Conservation (phyloP, 2,329 filamentous ascomycete species). For the Coniochaeta prunicola region DNA sequence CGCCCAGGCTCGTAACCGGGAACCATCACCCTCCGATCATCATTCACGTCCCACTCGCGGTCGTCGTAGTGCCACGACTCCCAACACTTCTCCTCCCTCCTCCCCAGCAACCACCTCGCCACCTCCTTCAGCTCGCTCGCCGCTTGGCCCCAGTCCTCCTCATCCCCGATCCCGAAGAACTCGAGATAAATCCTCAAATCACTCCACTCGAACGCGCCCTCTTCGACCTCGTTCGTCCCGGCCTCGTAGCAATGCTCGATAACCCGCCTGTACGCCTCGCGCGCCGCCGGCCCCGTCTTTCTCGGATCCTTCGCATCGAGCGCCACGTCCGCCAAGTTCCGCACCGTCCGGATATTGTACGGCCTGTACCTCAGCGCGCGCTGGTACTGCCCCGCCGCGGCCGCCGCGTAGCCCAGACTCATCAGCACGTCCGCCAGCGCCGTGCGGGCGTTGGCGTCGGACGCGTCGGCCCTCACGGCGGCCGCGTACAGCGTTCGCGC, state of each 20-base stretch:
- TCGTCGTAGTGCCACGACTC: conserved; percentile 65
- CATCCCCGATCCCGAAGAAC: conserved; percentile 58
- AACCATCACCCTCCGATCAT: conserved; percentile 58
- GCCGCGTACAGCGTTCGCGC: conserved; percentile 53
- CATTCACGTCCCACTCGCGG: conserved; percentile 77
- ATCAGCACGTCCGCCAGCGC: conserved; percentile 53
- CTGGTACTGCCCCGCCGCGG: conserved; percentile 50
- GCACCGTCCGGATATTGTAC: conserved; percentile 45
- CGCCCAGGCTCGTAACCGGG: conserved; percentile 50
- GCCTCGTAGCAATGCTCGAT: conserved; percentile 33
- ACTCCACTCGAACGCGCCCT: conserved; percentile 56
- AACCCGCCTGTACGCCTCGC: conserved; percentile 39
- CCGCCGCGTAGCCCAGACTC: conserved; percentile 44
- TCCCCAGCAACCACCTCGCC: conserved; percentile 75
- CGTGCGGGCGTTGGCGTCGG: conserved; percentile 49
- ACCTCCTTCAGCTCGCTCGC: conserved; percentile 64
- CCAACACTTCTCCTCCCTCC: conserved; percentile 71
- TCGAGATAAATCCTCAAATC: conserved; percentile 83
- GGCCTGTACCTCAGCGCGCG: conserved; percentile 44
- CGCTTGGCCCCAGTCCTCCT: conserved; percentile 56
- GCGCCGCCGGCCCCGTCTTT: conserved; percentile 33
- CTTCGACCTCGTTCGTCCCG: conserved; percentile 23
- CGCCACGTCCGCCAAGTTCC: conserved; percentile 50
- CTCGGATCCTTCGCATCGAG: conserved; percentile 40
- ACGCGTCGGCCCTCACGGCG: conserved; percentile 50